Conservation (phyloP, 148 eudicot genomes). For the Chenopodium quinoa region DNA sequence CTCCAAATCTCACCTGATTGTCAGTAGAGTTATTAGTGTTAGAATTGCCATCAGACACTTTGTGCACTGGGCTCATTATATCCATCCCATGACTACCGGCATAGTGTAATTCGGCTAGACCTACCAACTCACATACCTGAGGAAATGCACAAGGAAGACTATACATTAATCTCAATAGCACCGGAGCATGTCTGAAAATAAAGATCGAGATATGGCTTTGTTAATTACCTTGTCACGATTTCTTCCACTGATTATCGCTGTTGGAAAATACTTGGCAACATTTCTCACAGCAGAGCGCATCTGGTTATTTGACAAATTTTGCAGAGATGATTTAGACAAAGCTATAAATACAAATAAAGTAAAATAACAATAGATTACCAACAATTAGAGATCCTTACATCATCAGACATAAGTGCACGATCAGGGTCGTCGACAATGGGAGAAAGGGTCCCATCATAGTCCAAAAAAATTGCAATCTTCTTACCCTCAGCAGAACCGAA, state of each 20-base stretch:
- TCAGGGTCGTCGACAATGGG: slow-evolving; percentile 92
- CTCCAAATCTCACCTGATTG: slow-evolving; percentile 41
- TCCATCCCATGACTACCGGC: slow-evolving; percentile 99
- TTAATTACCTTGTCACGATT: slow-evolving; percentile 63
- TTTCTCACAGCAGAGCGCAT: slow-evolving; percentile 66
- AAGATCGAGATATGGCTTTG: not conserved
- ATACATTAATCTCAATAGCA: not conserved
- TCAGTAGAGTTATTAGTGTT: slow-evolving; percentile 42
- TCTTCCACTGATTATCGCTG: slow-evolving; percentile 83
- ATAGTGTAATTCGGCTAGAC: slow-evolving; percentile 69
- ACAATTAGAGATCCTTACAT: slow-evolving; percentile 20
- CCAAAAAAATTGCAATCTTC: slow-evolving; percentile 73
- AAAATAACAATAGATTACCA: not conserved
- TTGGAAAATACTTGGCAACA: slow-evolving; percentile 70
- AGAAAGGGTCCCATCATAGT: slow-evolving; percentile 88
- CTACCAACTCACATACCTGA: slow-evolving; percentile 77
- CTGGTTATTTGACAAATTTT: slow-evolving; percentile 29
- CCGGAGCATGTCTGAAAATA: not conserved
- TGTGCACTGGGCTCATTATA: slow-evolving; percentile 61
- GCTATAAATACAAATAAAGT: not conserved
- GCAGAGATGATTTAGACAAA: not conserved
- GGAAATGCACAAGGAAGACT: slow-evolving; percentile 7
- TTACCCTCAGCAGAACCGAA: slow-evolving; percentile 41
- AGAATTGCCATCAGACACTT: slow-evolving; percentile 26
- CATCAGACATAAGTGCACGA: slow-evolving; percentile 78